Percentiles rank a stretch among this genome's conserved stretches.
Conservation (phyloP, 2,329 filamentous ascomycete species). For the Periconia sp. region DNA sequence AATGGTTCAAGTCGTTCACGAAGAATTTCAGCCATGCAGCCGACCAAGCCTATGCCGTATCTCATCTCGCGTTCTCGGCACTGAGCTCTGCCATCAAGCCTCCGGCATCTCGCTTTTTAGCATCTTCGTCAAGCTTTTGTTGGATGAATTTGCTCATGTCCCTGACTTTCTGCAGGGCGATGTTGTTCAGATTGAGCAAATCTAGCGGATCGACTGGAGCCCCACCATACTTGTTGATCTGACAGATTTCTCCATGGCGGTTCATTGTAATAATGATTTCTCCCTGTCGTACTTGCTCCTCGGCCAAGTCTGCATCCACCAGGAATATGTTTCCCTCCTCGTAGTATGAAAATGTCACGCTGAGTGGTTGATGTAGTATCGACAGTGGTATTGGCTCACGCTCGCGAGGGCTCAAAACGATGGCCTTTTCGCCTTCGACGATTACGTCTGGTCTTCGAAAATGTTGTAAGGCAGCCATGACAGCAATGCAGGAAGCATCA, state of each 20-base stretch:
- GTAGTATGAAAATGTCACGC: slow-evolving; percentile 86
- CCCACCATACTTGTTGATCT: slow-evolving; percentile 88
- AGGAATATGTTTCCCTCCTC: slow-evolving; percentile 70
- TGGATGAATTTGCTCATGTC: slow-evolving; percentile 76
- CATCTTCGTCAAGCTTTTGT: slow-evolving; percentile 72
- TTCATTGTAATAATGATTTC: slow-evolving; percentile 84
- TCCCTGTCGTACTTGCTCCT: slow-evolving; percentile 74
- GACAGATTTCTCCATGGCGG: slow-evolving; percentile 85
- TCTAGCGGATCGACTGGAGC: slow-evolving; percentile 76
- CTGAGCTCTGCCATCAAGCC: slow-evolving; percentile 79
- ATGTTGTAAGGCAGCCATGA: slow-evolving; percentile 85
- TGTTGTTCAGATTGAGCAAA: slow-evolving; percentile 73
- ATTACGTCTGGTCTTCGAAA: slow-evolving; percentile 88
- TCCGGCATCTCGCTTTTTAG: slow-evolving; percentile 74
- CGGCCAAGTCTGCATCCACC: slow-evolving; percentile 70
- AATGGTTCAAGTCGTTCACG: slow-evolving; percentile 6
- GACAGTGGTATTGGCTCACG: slow-evolving; percentile 87
- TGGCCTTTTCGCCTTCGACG: slow-evolving; percentile 81
- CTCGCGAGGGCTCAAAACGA: slow-evolving; percentile 80
- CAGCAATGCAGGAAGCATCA: slow-evolving; percentile 81
- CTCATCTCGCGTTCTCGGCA: slow-evolving; percentile 79
- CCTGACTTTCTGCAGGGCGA: slow-evolving; percentile 78
- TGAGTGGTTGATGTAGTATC: slow-evolving; percentile 89
- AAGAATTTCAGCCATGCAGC: background rate
- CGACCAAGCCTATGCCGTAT: background rate